A percentile compares a stretch with the other conserved stretches of the same genome.
Evolutionary conservation across 2,329 filamentous ascomycete species (phyloP).

Genomic region (Ascochyta koolunga): DNA sequence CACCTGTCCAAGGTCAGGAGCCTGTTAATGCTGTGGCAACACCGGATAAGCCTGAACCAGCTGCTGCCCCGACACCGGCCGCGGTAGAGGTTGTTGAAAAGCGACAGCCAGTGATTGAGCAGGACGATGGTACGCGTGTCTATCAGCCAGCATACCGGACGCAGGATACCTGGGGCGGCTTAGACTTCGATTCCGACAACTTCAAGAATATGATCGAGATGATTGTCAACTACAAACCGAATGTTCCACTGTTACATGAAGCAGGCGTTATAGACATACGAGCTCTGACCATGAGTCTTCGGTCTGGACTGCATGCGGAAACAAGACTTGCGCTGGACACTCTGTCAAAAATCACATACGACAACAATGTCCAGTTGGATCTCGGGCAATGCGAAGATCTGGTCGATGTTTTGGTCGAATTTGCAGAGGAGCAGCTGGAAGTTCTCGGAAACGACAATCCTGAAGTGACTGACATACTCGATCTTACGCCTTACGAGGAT

Average conservation of each 20-base stretch:
- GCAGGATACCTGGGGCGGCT: constrained; percentile 37
- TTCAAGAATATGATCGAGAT: constrained; percentile 76
- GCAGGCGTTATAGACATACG: constrained; percentile 89
- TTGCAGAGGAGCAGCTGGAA: constrained; percentile 86
- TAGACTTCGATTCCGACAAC: constrained; percentile 55
- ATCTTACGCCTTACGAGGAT: constrained; percentile 86
- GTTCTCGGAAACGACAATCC: constrained; percentile 81
- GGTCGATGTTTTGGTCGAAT: constrained; percentile 85
- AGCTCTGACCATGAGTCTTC: constrained; percentile 85
- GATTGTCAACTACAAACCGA: constrained; percentile 72
- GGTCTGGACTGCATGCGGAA: constrained; percentile 87
- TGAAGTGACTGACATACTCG: constrained; percentile 85
- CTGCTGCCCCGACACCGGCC: constrained; percentile 25
- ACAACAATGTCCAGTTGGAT: constrained; percentile 41
- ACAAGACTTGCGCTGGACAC: constrained; percentile 89
- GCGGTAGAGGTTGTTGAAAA: constrained; percentile 26
- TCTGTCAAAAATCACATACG: constrained; percentile 71
- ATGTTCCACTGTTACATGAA: constrained; percentile 75
- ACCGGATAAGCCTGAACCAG: constrained; percentile 36
- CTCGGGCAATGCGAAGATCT: constrained; percentile 70
- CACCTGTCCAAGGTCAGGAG: constrained; percentile 39
- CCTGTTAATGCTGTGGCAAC: constrained; percentile 36
- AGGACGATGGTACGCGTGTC: constrained; percentile 35
- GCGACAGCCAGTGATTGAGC: constrained; percentile 34
- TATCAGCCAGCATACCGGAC: constrained; percentile 39